Conservation (phyloP, 768 basidiomycete genomes). For the Hygrophorus pudorinus region DNA sequence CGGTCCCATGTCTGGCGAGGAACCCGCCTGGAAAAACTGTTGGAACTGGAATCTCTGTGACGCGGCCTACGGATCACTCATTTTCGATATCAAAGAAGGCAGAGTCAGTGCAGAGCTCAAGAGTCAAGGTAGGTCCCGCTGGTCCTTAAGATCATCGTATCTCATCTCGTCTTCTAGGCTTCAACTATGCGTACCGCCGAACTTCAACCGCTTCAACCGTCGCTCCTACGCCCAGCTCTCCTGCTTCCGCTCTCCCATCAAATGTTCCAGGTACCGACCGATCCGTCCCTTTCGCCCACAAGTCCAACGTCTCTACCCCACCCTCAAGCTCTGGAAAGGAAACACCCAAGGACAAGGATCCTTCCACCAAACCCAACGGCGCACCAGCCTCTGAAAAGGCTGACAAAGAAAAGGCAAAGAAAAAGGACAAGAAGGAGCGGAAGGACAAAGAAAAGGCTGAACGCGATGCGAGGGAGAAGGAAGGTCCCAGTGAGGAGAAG, state of each 20-base stretch:
- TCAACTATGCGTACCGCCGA: constrained; percentile 92
- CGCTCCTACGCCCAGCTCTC: constrained; percentile 49
- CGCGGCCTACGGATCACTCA: constrained; percentile 82
- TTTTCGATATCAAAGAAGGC: constrained; percentile 87
- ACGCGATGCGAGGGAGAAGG: constrained; percentile 23
- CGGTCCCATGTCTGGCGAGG: constrained; percentile 57
- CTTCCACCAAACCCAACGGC: constrained; percentile 26
- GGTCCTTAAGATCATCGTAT: neutral
- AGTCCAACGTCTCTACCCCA: constrained; percentile 26
- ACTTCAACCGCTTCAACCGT: constrained; percentile 36
- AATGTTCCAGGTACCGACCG: constrained; percentile 26
- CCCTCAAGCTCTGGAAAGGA: constrained; percentile 21
- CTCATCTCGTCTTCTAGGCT: constrained; percentile 39
- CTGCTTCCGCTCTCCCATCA: constrained; percentile 38
- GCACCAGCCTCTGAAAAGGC: constrained; percentile 19
- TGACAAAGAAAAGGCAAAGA: constrained; percentile 51
- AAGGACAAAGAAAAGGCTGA: constrained; percentile 45
- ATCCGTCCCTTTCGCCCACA: constrained; percentile 22
- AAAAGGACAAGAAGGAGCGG: constrained; percentile 53
- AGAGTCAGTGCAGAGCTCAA: constrained; percentile 87
- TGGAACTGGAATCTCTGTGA: constrained; percentile 99
- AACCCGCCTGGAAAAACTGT: constrained; percentile 96
- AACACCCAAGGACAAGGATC: constrained; percentile 23
- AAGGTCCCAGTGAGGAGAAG: constrained; percentile 21
- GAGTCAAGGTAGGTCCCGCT: constrained; percentile 61